Conservation (phyloP, 495 filamentous ascomycete genomes). For the Pyrenula massariospora region DNA sequence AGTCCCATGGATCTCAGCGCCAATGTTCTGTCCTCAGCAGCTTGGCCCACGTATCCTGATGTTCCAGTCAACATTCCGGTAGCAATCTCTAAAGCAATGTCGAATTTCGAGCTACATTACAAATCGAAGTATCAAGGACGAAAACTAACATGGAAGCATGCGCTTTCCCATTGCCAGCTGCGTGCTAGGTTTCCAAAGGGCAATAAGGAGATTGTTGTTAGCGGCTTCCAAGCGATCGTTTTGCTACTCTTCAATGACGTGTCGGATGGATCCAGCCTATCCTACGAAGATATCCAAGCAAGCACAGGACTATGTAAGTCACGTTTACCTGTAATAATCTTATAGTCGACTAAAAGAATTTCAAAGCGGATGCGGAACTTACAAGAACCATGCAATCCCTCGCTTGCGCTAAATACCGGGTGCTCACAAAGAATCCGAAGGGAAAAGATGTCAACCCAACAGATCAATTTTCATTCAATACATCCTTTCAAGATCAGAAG, state of each 20-base stretch:
- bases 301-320: slow-evolving; percentile 55
- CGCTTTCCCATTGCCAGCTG: slow-evolving; percentile 75
- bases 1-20: slow-evolving; percentile 68
- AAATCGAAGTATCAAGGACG: slow-evolving; percentile 75
- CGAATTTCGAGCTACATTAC: slow-evolving; percentile 72
- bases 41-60: slow-evolving; percentile 89
- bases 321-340: slow-evolving; percentile 7
- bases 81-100: slow-evolving; percentile 54
- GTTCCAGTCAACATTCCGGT: slow-evolving; percentile 62
- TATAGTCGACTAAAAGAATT: slow-evolving; percentile 10
- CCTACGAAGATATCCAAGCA: slow-evolving; percentile 58
- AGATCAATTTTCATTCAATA: slow-evolving; percentile 75
- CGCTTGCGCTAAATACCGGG: slow-evolving; percentile 76
- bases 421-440: slow-evolving; percentile 78
- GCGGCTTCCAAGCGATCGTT: slow-evolving; percentile 82
- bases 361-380: slow-evolving; percentile 58
- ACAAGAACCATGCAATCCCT: slow-evolving; percentile 87
- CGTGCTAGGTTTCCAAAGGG: slow-evolving; percentile 66
- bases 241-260: slow-evolving; percentile 83
- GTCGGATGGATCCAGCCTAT: slow-evolving; percentile 38
- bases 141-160: slow-evolving; percentile 84
- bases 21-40: slow-evolving; percentile 70
- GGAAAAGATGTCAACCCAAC: slow-evolving; percentile 63
- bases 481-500: slow-evolving; percentile 64
- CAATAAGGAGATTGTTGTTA: slow-evolving; percentile 74